These are phyloP conservation scores for Diaporthe sp. DNA, from an alignment of 2,329 filamentous ascomycete genomes.

Conservation along the genomic window DNA sequence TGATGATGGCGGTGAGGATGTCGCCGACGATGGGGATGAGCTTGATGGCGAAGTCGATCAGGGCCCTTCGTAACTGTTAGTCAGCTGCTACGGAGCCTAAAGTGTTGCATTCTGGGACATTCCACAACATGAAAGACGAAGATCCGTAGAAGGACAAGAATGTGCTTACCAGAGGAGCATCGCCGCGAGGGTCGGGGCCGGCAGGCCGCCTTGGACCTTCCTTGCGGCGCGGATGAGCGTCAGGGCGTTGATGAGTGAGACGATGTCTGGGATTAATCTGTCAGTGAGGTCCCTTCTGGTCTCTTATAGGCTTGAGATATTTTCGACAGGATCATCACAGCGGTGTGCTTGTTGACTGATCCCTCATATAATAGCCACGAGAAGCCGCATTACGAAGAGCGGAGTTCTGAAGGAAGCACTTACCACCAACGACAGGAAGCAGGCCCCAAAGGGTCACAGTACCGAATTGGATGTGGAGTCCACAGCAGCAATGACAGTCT, in stretches of 20 bases:
- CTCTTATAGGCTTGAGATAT: not conserved
- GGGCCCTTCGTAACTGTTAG: not conserved
- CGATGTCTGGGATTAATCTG: conserved; percentile 10
- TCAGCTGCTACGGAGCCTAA: no score
- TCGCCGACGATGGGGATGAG: conserved; percentile 37
- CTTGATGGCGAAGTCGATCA: conserved; percentile 39
- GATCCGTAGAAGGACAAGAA: no score
- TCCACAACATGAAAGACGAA: no score
- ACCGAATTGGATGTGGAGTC: conserved; percentile 39
- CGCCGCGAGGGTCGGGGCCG: conserved; percentile 4
- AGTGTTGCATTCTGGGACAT: no score
- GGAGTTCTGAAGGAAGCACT: not conserved
- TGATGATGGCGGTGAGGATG: conserved; percentile 36
- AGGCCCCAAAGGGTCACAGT: conserved; percentile 39
- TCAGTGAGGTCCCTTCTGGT: not conserved
- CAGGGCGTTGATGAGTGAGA: conserved; percentile 38
- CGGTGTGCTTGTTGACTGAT: not conserved
- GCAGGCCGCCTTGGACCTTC: conserved; percentile 36
- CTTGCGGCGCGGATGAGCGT: conserved; percentile 38
- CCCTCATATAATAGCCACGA: not conserved
- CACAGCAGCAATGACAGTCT: conserved; percentile 41
- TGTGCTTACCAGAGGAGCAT: conserved; percentile 30
- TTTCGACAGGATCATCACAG: not conserved
- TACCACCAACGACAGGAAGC: conserved; percentile 36
- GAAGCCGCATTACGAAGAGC: not conserved